Percentiles rank a stretch among this genome's conserved stretches.
phyloP scores from a whole-genome alignment of 1,139 yeast species.

The Scheffersomyces segobiensis region DNA sequence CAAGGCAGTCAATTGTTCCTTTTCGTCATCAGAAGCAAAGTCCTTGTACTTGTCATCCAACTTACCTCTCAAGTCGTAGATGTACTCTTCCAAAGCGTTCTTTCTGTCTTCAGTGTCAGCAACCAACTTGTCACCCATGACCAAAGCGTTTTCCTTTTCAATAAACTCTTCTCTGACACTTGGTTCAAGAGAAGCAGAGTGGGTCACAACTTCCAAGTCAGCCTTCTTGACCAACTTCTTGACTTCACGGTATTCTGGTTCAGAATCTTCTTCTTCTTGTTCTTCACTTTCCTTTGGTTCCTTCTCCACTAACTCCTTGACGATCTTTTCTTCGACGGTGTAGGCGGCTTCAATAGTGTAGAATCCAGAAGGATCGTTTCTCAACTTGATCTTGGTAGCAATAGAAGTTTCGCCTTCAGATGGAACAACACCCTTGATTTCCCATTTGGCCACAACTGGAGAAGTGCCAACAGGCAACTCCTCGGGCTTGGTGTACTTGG shows the following conservation, averaged over 20 bases:
- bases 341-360: slow-evolving; percentile 92
- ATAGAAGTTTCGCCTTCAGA: slow-evolving; percentile 74
- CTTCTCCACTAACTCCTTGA: slow-evolving; percentile 78
- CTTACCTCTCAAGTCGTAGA: slow-evolving; percentile 96
- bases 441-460: slow-evolving; percentile 78
- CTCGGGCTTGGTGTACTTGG: slow-evolving; percentile 76
- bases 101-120: slow-evolving; percentile 99
- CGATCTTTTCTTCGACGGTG: slow-evolving; percentile 89
- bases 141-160: slow-evolving; percentile 83
- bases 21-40: slow-evolving; percentile 90
- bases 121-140: slow-evolving; percentile 90
- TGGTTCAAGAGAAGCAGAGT: slow-evolving; percentile 67
- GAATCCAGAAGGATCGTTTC: slow-evolving; percentile 97
- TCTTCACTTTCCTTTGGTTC: slow-evolving; percentile 51
- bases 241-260: slow-evolving; percentile 87
- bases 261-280: slow-evolving; percentile 48
- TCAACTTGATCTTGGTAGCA: slow-evolving; percentile 88
- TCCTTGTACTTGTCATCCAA: slow-evolving; percentile 87
- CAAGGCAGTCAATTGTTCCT: slow-evolving; percentile 70
- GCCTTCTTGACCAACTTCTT: slow-evolving; percentile 94
- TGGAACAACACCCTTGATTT: slow-evolving; percentile 80
- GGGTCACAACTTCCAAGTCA: slow-evolving; percentile 59
- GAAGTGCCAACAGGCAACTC: slow-evolving; percentile 74
- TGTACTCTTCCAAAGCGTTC: slow-evolving; percentile 97
- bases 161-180: slow-evolving; percentile 57